phyloP scores from a whole-genome alignment of 2,329 filamentous ascomycete genomes.

The Hysterium pulicare region DNA sequence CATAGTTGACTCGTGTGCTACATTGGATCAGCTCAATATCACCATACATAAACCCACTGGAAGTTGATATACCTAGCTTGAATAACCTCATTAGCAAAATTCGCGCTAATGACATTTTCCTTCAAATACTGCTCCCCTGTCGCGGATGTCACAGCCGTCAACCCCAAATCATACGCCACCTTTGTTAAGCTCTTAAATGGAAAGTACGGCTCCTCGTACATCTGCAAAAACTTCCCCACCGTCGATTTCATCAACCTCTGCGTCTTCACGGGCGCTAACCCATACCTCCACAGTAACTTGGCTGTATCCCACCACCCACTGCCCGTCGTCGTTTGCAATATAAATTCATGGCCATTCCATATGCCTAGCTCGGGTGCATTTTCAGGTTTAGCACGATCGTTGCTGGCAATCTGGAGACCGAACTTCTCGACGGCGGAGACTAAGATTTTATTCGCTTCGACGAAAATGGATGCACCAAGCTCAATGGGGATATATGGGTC shows the following conservation, averaged over 20 bases:
- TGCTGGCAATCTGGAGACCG: constrained; percentile 54
- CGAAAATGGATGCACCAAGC: constrained; percentile 89
- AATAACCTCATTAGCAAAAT: constrained; percentile 76
- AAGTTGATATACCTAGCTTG: constrained; percentile 58
- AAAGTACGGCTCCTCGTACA: constrained; percentile 80
- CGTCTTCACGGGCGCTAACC: constrained; percentile 70
- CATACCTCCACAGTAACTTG: constrained; percentile 83
- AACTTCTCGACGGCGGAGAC: constrained; percentile 69
- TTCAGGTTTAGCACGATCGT: constrained; percentile 37
- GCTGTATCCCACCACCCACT: constrained; percentile 75
- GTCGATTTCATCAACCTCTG: constrained; percentile 68
- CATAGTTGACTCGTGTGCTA: constrained; percentile 90
- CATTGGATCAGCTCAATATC: constrained; percentile 3
- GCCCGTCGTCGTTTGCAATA: constrained; percentile 61
- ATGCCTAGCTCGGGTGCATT: constrained; percentile 60
- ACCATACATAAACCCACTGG: not conserved
- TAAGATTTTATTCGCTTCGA: constrained; percentile 78
- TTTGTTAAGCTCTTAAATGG: constrained; percentile 76
- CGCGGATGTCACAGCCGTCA: constrained; percentile 62
- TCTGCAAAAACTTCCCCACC: constrained; percentile 68
- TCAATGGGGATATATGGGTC: constrained; percentile 69
- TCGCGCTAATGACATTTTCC: constrained; percentile 61
- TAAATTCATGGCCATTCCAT: constrained; percentile 77
- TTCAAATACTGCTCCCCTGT: constrained; percentile 73
- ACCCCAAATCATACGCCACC: constrained; percentile 62